Percentiles rank a stretch among this genome's conserved stretches.
phyloP scores from a whole-genome alignment of 208 protist genomes.

The Trypanosoma grayi region DNA sequence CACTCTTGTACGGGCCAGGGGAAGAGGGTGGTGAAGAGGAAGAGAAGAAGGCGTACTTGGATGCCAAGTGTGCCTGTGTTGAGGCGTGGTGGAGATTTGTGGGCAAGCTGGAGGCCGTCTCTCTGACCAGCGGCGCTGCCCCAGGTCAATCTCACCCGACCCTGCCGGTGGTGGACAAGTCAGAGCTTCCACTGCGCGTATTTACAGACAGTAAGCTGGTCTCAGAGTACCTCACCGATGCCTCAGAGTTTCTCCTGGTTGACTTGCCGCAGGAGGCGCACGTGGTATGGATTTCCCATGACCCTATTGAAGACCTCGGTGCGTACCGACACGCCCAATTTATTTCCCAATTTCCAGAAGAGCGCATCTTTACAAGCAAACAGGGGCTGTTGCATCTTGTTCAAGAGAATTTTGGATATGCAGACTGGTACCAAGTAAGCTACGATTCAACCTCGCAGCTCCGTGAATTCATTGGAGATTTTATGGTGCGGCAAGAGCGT shows the following conservation, averaged over 20 bases:
- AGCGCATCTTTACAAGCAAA: slow-evolving; percentile 32
- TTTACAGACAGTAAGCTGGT: slow-evolving; percentile 33
- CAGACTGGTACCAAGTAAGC: slow-evolving; percentile 32
- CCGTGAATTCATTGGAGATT: slow-evolving; percentile 33
- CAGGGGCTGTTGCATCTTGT: slow-evolving; percentile 22
- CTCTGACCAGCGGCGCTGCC: background rate
- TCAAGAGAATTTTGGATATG: slow-evolving; percentile 20
- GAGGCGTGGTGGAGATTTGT: slow-evolving; percentile 25
- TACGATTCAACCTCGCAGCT: slow-evolving; percentile 35
- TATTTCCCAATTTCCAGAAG: slow-evolving; percentile 33
- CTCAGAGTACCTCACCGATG: slow-evolving; percentile 13
- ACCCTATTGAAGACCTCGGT: slow-evolving; percentile 15
- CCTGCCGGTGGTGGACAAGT: background rate
- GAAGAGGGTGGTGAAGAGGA: too few relatives aligned
- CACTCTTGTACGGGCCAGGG: slow-evolving; percentile 38
- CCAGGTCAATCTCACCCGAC: background rate
- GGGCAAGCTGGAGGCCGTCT: background rate
- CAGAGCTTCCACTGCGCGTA: slow-evolving; percentile 14
- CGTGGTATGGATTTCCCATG: slow-evolving; percentile 44
- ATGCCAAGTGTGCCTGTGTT: slow-evolving; percentile 26
- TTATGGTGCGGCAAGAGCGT: slow-evolving; percentile 20
- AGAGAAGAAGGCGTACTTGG: slow-evolving; percentile 13
- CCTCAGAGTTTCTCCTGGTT: slow-evolving; percentile 29
- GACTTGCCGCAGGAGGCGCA: slow-evolving; percentile 40
- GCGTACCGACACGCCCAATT: slow-evolving; percentile 17